phyloP scores from a whole-genome alignment of 495 filamentous ascomycete species.

The Podospora pseudoanserina region DNA sequence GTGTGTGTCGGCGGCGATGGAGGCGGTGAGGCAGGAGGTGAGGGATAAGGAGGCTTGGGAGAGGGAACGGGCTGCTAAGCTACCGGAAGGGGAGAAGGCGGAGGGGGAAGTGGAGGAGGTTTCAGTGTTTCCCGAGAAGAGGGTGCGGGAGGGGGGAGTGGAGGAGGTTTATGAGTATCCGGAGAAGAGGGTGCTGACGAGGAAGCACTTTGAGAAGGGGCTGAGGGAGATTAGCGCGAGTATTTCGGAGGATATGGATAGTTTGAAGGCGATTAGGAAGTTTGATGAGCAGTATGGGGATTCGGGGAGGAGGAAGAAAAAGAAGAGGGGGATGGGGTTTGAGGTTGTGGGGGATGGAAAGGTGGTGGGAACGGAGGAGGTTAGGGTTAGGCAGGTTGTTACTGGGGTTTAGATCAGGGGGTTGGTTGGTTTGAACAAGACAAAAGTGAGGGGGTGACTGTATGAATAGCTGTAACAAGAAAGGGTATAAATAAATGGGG shows the following conservation, averaged over 20 bases:
- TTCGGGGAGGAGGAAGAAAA: constrained; percentile 66
- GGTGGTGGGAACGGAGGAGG: constrained; percentile 24
- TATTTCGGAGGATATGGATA: constrained; percentile 92
- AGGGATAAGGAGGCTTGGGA: constrained; percentile 50
- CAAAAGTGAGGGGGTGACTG: not conserved
- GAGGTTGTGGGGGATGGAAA: constrained; percentile 38
- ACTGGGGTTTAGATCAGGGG: not conserved
- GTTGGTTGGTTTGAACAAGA: not conserved
- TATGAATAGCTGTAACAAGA: not conserved
- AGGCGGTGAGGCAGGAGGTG: constrained; percentile 74
- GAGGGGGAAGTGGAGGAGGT: not conserved
- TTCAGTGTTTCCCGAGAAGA: not conserved
- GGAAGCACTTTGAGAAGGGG: constrained; percentile 77
- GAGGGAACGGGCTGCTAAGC: not conserved
- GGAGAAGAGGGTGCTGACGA: constrained; percentile 60
- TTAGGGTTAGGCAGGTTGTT: constrained; percentile 31
- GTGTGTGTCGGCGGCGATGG: constrained; percentile 83
- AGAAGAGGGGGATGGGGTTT: constrained; percentile 59
- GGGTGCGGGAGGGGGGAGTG: not conserved
- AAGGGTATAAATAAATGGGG: not conserved
- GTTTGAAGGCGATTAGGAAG: constrained; percentile 78
- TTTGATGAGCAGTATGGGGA: constrained; percentile 97
- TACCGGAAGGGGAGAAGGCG: not conserved
- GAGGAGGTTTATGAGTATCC: constrained; percentile 56
- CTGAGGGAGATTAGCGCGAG: constrained; percentile 88